Conservation (phyloP, 1,284 basidiomycete genomes). For the Fereydounia khargensis region DNA sequence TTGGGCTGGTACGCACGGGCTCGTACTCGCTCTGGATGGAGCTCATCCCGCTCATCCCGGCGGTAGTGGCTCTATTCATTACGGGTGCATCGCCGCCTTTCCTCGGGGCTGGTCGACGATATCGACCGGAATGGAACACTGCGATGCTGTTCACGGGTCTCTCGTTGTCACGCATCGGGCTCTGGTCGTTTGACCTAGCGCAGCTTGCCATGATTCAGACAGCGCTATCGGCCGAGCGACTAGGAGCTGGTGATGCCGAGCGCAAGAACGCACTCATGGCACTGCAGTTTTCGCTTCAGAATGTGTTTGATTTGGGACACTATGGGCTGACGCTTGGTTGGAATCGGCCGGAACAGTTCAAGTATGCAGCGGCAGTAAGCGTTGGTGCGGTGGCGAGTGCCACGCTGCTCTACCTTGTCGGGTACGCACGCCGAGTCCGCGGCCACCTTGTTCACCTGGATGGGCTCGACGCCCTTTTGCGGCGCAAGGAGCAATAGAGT, state of each 20-base stretch:
- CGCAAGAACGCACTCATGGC: slow-evolving; percentile 39
- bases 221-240: slow-evolving; percentile 20
- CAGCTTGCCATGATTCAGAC: slow-evolving; percentile 60
- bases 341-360: slow-evolving; percentile 35
- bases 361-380: slow-evolving; percentile 36
- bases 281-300: slow-evolving; percentile 39
- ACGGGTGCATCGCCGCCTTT: slow-evolving; percentile 14
- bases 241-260: slow-evolving; percentile 14
- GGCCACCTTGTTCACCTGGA: slow-evolving; percentile 47
- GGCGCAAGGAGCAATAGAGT: slow-evolving; percentile 10
- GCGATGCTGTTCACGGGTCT: slow-evolving; percentile 58
- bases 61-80: slow-evolving; percentile 32
- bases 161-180: slow-evolving; percentile 62
- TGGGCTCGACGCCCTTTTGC: slow-evolving; percentile 17
- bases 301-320: slow-evolving; percentile 36
- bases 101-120: slow-evolving; percentile 17
- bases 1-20: slow-evolving; percentile 62
- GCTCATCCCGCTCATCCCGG: slow-evolving; percentile 26
- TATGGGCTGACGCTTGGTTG: slow-evolving; percentile 42
- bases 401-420: slow-evolving; percentile 34
- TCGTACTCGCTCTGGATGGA: slow-evolving; percentile 51
- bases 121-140: slow-evolving; percentile 36
- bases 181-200: slow-evolving; percentile 64
- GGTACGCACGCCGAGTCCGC: slow-evolving; percentile 37
- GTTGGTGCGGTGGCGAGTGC: slow-evolving; percentile 31